Conservation (phyloP, 305 asterid genomes). For the Fraxinus floribunda region DNA sequence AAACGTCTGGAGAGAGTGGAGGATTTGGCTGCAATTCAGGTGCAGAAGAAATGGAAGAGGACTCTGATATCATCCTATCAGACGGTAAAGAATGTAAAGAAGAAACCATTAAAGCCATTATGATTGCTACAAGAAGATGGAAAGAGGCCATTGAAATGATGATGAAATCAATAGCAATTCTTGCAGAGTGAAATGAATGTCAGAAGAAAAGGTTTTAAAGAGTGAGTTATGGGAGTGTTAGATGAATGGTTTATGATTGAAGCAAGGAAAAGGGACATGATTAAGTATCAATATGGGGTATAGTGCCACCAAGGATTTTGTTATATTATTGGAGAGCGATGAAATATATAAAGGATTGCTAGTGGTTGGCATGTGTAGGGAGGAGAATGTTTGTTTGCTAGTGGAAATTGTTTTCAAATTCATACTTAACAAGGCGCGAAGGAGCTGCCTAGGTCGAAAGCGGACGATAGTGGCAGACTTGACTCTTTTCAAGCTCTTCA, state of each 20-base stretch:
- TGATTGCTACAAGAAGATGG: constrained; percentile 32
- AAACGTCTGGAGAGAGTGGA: constrained; percentile 64
- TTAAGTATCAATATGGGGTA: constrained; percentile 39
- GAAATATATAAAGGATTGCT: constrained; percentile 32
- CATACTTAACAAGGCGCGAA: background rate
- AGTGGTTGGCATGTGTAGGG: constrained; percentile 43
- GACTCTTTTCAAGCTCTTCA: background rate
- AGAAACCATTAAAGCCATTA: constrained; percentile 28
- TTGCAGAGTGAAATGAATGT: constrained; percentile 8
- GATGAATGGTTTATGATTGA: constrained; percentile 10
- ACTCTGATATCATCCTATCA: constrained; percentile 11
- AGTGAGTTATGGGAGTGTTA: constrained; percentile 17
- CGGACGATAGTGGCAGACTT: background rate
- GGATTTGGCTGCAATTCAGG: constrained; percentile 53
- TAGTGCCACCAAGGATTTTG: constrained; percentile 31
- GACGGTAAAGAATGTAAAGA: constrained; percentile 35
- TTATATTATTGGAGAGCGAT: constrained; percentile 37
- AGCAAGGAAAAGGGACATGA: background rate
- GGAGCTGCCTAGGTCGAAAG: background rate
- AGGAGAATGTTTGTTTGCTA: constrained; percentile 32
- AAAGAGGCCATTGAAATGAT: constrained; percentile 52
- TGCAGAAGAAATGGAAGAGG: constrained; percentile 42
- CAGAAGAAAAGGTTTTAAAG: constrained; percentile 3
- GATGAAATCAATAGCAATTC: constrained; percentile 33
- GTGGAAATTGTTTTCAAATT: constrained; percentile 24